Evolutionary conservation across 139 green algal genomes (phyloP).

Genomic region (Chlorella sp.): DNA sequence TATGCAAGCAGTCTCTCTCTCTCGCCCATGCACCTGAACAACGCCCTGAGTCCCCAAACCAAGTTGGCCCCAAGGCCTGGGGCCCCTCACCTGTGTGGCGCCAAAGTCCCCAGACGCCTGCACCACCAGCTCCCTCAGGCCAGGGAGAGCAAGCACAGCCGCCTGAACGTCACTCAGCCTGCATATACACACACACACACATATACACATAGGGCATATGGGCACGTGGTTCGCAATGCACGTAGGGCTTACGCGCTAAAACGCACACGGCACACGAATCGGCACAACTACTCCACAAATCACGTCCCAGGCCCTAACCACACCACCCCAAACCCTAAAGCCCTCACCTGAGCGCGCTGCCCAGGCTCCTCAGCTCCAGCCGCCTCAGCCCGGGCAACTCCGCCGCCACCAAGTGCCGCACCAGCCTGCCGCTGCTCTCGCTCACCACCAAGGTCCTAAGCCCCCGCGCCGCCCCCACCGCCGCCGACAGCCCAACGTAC

Average conservation of each 20-base stretch:
- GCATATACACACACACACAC: neutral
- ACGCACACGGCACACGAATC: neutral
- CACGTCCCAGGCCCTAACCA: neutral
- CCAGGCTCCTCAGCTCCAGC: conserved; percentile 4
- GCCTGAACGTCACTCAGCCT: conserved; percentile 7
- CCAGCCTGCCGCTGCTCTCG: conserved; percentile 5
- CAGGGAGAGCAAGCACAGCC: neutral
- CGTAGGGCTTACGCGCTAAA: neutral
- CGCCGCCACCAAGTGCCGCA: conserved; percentile 1
- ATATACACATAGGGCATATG: neutral
- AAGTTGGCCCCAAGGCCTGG: too few species aligned
- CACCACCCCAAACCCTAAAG: too few species aligned
- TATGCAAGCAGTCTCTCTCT: too few species aligned
- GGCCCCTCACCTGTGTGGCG: neutral
- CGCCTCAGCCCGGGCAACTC: neutral
- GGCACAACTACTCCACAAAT: neutral
- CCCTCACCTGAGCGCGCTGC: conserved; percentile 3
- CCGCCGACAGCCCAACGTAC: neutral
- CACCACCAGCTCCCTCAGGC: neutral
- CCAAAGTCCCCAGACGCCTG: conserved; percentile 1
- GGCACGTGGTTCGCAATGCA: too few species aligned
- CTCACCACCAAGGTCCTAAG: neutral
- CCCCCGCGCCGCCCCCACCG: too few species aligned
- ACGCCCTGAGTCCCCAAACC: too few species aligned
- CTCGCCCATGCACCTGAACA: too few species aligned